phyloP scores from a whole-genome alignment of 257 asterid genomes.

The Pogostemon cablin region DNA sequence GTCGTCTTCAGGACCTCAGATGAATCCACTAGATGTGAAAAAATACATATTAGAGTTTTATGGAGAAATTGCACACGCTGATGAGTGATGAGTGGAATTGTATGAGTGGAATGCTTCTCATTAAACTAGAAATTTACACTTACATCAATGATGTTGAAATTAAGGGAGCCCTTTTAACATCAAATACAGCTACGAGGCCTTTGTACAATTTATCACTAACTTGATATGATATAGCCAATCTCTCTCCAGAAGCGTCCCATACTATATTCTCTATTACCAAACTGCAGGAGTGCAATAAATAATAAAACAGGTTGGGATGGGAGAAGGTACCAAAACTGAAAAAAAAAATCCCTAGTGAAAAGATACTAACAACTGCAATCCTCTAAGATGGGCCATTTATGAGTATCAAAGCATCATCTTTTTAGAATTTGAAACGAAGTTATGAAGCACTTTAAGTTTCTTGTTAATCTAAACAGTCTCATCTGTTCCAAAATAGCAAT shows the following conservation, averaged over 20 bases:
- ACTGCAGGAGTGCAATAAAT: slow-evolving; percentile 42
- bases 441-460: too few species aligned
- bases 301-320: neutral
- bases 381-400: too few species aligned
- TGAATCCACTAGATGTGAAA: slow-evolving; percentile 74
- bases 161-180: slow-evolving; percentile 84
- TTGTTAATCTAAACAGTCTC: too few species aligned
- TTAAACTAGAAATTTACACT: slow-evolving; percentile 37
- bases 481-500: too few species aligned
- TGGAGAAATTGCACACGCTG: slow-evolving; percentile 1
- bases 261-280: slow-evolving; percentile 83
- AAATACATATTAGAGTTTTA: slow-evolving; percentile 7
- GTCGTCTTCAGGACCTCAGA: slow-evolving; percentile 92
- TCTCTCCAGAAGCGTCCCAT: slow-evolving; percentile 98
- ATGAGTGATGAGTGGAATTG: neutral
- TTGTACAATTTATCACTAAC: slow-evolving; percentile 81
- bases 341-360: too few species aligned
- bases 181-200: slow-evolving; percentile 89
- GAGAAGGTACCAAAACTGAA: too few species aligned
- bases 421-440: too few species aligned
- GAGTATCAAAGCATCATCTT: too few species aligned
- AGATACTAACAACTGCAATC: too few species aligned
- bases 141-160: slow-evolving; percentile 85
- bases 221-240: slow-evolving; percentile 79
- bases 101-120: too few species aligned